Conservation (phyloP, 495 filamentous ascomycete genomes). For the Trichoderma virens region DNA sequence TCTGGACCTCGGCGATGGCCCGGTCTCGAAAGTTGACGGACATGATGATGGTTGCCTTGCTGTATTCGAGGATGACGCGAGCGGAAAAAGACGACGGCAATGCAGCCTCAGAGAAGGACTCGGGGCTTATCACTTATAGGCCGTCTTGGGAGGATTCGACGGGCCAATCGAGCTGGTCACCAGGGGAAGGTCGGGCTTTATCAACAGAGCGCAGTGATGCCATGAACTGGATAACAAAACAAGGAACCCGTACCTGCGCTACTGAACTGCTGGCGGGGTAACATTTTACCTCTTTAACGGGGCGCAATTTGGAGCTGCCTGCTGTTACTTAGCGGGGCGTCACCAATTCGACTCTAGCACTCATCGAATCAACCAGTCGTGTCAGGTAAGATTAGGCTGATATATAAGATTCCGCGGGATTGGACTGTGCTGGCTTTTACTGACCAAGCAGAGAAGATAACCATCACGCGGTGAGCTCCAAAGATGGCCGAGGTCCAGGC, state of each 20-base stretch:
- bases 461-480: background rate
- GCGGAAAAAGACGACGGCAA: no score
- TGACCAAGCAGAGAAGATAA: background rate
- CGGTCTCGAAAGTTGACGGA: slow-evolving; percentile 89
- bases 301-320: background rate
- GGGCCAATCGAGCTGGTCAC: background rate
- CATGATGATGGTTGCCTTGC: slow-evolving; percentile 47
- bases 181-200: background rate
- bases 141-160: background rate
- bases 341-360: background rate
- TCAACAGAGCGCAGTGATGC: background rate
- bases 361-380: background rate
- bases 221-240: background rate
- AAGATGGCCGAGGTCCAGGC: slow-evolving; percentile 43
- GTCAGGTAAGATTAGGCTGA: background rate
- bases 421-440: no score
- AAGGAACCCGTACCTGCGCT: background rate
- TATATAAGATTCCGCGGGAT: background rate
- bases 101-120: background rate
- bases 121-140: background rate
- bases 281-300: slow-evolving; percentile 3
- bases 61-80: background rate
- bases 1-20: slow-evolving; percentile 91
- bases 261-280: slow-evolving; percentile 5
- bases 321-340: background rate